Evolutionary conservation across 2,329 filamentous ascomycete genomes (phyloP), one percentile per base, ranked within the genome.

Genomic region (Paracoccidioides brasiliensis): DNA sequence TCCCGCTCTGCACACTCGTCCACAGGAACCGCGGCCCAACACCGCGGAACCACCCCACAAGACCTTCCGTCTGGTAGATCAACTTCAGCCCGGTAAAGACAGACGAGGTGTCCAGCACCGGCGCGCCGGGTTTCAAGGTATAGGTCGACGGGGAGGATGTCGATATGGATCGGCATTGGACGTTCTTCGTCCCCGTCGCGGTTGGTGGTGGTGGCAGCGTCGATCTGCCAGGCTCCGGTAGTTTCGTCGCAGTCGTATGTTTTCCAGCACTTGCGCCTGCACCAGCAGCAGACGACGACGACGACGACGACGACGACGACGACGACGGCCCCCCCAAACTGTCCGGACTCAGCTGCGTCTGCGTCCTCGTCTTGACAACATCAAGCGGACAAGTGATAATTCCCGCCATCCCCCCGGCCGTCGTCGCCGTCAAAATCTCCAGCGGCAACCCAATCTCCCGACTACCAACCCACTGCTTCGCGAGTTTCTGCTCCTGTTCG

Each of bases 1-100:
- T 95, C 44, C 90, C 88, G 66, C 88, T 95, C 75, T 98, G 93
- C 56, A 97, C 88, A 66, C 91, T 95, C 28, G 93, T 98, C 93
- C 93, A 98, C 12, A 97, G 88, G 56, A 85, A 85, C 54, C 93
- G 82, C 1, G 93, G 93, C 0, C 91, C 91, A 1, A 98, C 91
- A 32, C 93, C 93, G 56, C 93, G 82, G 72, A 98, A 98, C 84
- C 89, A 94, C 1, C 93, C 94, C 2, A 80, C 80, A 14, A 97
- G 63, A 1, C 93, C 93, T 72, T 98, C 93, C 5, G 86, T 88
- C 62, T 81, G 83, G 73, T 97, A 98, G 64, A 98, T 94, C 61
- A 95, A 80, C 63, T 79, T 83, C 41, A 98, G 73, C 1, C 91
- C 93, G 2, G 82, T 89, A 54, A 91, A 76, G 52, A 97, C 86